Evolutionary conservation across 1,284 basidiomycete genomes (phyloP).

Genomic region (Trichosporon ovoides): DNA sequence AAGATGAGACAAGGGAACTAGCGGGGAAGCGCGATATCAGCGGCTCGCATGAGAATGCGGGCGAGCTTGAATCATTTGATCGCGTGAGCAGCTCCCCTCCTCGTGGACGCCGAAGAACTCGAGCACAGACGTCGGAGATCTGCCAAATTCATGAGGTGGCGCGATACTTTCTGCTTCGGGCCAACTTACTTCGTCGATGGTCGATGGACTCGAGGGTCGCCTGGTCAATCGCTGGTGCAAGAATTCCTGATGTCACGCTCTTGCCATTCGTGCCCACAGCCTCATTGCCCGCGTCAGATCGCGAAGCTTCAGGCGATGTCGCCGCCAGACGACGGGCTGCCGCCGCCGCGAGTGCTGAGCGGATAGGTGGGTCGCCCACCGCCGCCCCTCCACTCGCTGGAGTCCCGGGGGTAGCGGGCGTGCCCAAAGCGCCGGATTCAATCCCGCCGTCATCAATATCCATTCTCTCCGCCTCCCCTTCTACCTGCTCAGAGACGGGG

Average conservation of each 20-base stretch:
- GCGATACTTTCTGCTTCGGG: background rate
- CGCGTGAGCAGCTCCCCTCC: no score
- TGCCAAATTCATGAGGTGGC: no score
- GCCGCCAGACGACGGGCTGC: background rate
- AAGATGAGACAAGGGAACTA: background rate
- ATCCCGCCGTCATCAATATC: slow-evolving; percentile 11
- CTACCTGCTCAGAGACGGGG: slow-evolving; percentile 1
- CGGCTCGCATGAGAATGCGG: background rate
- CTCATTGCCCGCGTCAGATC: slow-evolving; percentile 4
- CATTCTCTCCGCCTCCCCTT: slow-evolving; percentile 6
- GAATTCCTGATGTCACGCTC: background rate
- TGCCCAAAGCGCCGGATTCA: background rate
- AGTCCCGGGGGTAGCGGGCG: slow-evolving; percentile 10
- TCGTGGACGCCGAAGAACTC: no score
- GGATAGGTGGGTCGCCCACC: background rate
- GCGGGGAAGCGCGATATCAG: background rate
- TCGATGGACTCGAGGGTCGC: slow-evolving; percentile 30
- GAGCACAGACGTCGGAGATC: no score
- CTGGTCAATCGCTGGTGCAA: slow-evolving; percentile 17
- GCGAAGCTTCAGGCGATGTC: background rate
- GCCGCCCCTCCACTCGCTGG: background rate
- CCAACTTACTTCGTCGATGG: slow-evolving; percentile 35
- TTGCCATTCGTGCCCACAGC: slow-evolving; percentile 9
- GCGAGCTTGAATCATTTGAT: background rate
- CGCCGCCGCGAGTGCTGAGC: background rate